phyloP scores from a whole-genome alignment of 139 green algal genomes.

The Coelastrella sp. region DNA sequence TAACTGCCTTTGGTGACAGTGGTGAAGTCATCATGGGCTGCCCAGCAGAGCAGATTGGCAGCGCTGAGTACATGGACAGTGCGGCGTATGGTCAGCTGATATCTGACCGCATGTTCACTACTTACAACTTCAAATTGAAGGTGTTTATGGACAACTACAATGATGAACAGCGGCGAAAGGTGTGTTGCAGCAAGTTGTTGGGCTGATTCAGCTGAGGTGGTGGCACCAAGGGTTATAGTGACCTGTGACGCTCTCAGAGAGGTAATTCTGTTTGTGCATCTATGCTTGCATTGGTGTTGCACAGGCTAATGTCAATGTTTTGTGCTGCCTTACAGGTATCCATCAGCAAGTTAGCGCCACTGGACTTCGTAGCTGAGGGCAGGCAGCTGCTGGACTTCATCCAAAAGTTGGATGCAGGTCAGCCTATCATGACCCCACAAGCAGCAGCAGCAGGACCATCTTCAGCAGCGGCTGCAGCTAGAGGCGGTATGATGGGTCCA shows the following conservation, averaged over 20 bases:
- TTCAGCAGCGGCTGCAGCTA: background rate
- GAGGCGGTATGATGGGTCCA: background rate
- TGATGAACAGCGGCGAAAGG: conserved; percentile 88
- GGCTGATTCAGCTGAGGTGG: no score
- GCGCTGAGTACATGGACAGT: conserved; percentile 47
- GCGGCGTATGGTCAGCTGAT: background rate
- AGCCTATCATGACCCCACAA: conserved; percentile 52
- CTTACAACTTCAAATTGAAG: conserved; percentile 58
- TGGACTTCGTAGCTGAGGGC: conserved; percentile 57
- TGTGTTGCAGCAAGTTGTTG: no score
- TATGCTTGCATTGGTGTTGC: no score
- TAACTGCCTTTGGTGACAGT: conserved; percentile 75
- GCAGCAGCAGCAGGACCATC: conserved; percentile 20
- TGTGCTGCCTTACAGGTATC: background rate
- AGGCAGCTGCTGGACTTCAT: conserved; percentile 61
- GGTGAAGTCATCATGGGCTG: conserved; percentile 59
- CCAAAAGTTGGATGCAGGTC: conserved; percentile 53
- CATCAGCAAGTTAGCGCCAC: conserved; percentile 48
- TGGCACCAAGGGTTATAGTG: no score
- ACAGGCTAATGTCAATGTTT: background rate
- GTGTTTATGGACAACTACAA: conserved; percentile 89
- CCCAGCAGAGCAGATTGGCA: conserved; percentile 55
- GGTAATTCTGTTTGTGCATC: no score
- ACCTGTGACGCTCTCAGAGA: no score
- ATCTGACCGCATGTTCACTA: background rate